These are phyloP conservation scores for Phytophthora quininea DNA, from an alignment of 352 stramenopile species.

Conservation along the genomic window DNA sequence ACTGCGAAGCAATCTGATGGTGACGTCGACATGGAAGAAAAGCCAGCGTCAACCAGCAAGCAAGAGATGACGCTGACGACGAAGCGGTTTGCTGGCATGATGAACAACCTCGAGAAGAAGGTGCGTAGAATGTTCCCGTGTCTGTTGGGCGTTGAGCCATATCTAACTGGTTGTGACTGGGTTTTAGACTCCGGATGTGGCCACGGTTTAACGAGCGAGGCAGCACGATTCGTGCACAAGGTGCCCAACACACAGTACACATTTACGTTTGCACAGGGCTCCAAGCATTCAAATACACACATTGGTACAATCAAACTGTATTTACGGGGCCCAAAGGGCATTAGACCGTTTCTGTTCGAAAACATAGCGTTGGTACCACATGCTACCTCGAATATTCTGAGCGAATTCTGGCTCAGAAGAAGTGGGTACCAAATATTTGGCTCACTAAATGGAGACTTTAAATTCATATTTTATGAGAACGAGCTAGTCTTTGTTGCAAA, in stretches of 20 bases:
- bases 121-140: not conserved
- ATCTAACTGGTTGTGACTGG: conserved; percentile 6
- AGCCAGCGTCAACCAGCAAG: not conserved
- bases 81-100: not conserved
- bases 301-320: conserved; percentile 20
- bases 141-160: not conserved
- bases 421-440: conserved; percentile 12
- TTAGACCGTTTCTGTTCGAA: conserved; percentile 9
- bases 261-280: conserved; percentile 23
- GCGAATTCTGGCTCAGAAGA: conserved; percentile 9
- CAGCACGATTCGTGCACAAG: conserved; percentile 1
- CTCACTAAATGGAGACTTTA: conserved; percentile 9
- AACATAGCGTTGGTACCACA: conserved; percentile 17
- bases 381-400: conserved; percentile 19
- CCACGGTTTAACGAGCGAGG: conserved; percentile 11
- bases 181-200: conserved; percentile 13
- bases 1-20: not conserved
- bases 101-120: conserved; percentile 4
- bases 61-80: not conserved
- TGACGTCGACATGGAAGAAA: not conserved
- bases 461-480: conserved; percentile 12
- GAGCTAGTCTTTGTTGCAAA: conserved; percentile 9
- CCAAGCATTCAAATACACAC: conserved; percentile 14
- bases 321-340: conserved; percentile 4
- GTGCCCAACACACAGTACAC: conserved; percentile 3